Conservation (phyloP, 352 stramenopile species). For the Phytophthora ramorum region DNA sequence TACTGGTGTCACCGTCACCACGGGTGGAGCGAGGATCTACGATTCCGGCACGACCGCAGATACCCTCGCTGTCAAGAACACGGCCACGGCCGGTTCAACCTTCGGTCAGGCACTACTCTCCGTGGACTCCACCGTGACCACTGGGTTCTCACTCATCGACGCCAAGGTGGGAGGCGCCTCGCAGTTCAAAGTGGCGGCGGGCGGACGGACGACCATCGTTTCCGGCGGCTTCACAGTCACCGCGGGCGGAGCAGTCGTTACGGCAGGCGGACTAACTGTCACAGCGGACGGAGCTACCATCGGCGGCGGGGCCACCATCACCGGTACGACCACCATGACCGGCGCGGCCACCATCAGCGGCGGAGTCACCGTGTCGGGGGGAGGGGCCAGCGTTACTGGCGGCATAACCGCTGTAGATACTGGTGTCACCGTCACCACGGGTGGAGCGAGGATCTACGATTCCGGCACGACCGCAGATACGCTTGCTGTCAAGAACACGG, state of each 20-base stretch:
- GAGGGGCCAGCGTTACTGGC: too few relatives aligned
- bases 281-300: too few relatives aligned
- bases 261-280: too few relatives aligned
- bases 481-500: neutral
- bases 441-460: constrained; percentile 1
- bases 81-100: too few relatives aligned
- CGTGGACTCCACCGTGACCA: neutral
- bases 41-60: too few relatives aligned
- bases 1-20: constrained; percentile 15
- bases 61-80: too few relatives aligned
- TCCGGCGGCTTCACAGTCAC: neutral
- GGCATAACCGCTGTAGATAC: constrained; percentile 31
- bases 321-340: too few relatives aligned
- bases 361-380: constrained; percentile 18
- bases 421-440: constrained; percentile 25
- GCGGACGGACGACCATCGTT: neutral
- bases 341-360: neutral
- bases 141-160: constrained; percentile 1
- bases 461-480: neutral
- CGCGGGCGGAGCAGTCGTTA: too few relatives aligned
- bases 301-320: too few relatives aligned
- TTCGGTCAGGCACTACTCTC: neutral
- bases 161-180: constrained; percentile 4
- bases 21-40: neutral
- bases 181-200: neutral